Conservation (phyloP, 202 grass and related monocot genomes). For the Digitaria exilis region DNA sequence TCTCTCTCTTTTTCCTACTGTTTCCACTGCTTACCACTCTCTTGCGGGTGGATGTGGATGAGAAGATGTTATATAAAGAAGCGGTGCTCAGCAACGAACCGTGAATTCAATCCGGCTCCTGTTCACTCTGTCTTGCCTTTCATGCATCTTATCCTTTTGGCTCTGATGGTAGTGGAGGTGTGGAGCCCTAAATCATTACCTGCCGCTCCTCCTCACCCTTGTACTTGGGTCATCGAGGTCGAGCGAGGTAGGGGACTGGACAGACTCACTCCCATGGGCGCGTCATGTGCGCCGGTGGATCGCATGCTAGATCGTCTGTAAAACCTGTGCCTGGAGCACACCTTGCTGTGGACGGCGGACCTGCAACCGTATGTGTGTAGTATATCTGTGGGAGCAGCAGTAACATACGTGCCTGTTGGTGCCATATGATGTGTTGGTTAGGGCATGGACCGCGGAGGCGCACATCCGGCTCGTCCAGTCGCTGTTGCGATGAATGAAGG, state of each 20-base stretch:
- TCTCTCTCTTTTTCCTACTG: not conserved
- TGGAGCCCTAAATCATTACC: slow-evolving; percentile 44
- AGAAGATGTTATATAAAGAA: not conserved
- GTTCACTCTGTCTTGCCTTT: not conserved
- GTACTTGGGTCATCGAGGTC: slow-evolving; percentile 39
- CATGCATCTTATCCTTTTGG: slow-evolving; percentile 10
- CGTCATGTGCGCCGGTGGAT: slow-evolving; percentile 27
- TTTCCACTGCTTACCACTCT: not conserved
- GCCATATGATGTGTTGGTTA: not conserved
- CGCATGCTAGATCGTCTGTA: slow-evolving; percentile 15
- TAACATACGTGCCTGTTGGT: not conserved
- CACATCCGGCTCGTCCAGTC: slow-evolving; percentile 12
- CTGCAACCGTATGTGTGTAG: not conserved
- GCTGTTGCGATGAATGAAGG: slow-evolving; percentile 36
- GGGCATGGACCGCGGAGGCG: not conserved
- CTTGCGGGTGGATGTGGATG: not conserved
- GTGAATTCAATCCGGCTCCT: slow-evolving; percentile 13
- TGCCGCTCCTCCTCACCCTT: slow-evolving; percentile 35
- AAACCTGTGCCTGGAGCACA: not conserved
- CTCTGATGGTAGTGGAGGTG: slow-evolving; percentile 14
- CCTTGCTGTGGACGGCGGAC: not conserved
- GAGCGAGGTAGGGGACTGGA: slow-evolving; percentile 3
- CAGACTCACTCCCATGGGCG: slow-evolving; percentile 31
- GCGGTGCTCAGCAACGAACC: not conserved
- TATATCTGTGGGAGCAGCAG: not conserved